Evolutionary conservation across 208 protist genomes (phyloP).

Genomic region (Wallacemonas sp.): DNA sequence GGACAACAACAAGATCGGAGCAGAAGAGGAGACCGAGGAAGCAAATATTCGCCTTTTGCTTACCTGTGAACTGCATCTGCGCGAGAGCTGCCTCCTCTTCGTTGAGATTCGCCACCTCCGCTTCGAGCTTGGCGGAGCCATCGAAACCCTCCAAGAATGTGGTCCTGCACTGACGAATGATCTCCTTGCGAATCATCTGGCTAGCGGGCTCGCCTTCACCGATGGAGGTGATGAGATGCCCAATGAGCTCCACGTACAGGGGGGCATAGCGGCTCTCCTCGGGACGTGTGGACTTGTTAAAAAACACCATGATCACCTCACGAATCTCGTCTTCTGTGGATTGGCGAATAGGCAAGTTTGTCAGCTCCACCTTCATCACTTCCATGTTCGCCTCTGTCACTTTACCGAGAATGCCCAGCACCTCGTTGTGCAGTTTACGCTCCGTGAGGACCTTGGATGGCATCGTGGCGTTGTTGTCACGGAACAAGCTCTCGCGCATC

Average conservation of each 20-base stretch:
- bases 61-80: constrained; percentile 60
- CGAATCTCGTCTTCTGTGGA: constrained; percentile 82
- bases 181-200: constrained; percentile 61
- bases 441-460: constrained; percentile 69
- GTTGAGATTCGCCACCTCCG: constrained; percentile 39
- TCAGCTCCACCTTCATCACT: constrained; percentile 75
- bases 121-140: constrained; percentile 42
- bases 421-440: constrained; percentile 84
- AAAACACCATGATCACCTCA: constrained; percentile 83
- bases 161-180: constrained; percentile 69
- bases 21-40: constrained; percentile 82
- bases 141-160: constrained; percentile 66
- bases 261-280: constrained; percentile 75
- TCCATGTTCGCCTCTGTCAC: constrained; percentile 72
- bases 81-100: constrained; percentile 61
- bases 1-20: constrained; percentile 50
- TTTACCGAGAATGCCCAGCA: constrained; percentile 83
- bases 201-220: constrained; percentile 68
- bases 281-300: constrained; percentile 81
- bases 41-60: constrained; percentile 87
- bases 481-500: constrained; percentile 72
- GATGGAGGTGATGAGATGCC: constrained; percentile 66
- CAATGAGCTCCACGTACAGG: constrained; percentile 81
- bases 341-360: constrained; percentile 79
- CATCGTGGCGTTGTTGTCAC: constrained; percentile 49